Base-by-base conservation (phyloP, 225 moss, liverwort and hornwort species). In the Ulota crispa region DNA sequence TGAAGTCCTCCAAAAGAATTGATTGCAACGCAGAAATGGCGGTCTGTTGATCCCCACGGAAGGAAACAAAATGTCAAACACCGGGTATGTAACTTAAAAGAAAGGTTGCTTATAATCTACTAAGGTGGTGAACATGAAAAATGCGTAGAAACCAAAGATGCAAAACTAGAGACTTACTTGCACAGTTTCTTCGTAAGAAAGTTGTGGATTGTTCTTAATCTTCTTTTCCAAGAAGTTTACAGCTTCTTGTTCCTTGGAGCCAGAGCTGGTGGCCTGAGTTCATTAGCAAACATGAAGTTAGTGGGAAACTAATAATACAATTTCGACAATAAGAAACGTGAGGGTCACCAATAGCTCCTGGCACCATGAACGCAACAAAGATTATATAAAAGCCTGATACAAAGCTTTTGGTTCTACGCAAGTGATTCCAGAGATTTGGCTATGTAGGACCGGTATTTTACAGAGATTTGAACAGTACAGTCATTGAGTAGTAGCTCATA, bases 151-250 rank as follows among this genome's bases (percentile, higher is more conserved):
- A 24, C 55, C 21, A 14, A 81, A 50, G 37, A 53, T 20, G n/a
- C 74, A 70, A 56, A 70, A n/a, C 6, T 66, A 53, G 26, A 37
- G 34, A 74, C 81, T 34, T 85, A 98, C 95, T 91, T 98, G 95
- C 57, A 98, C 94, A 86, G 95, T 93, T 78, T 94, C 97, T 60
- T 98, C 94, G 50, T 92, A 95, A n/a, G 95, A 88, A 32, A 95
- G 81, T 86, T 98, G 89, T 0, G 95, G 95, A 78, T 94, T 92
- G 81, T 91, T 95, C 85, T 98, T 98, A 77, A 98, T 90, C 85
- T 98, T 98, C 89, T 98, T 95, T 81, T 98, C 95, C 85, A 98
- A 76, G 59, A 98, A 98, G 75, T 98, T 98, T 26, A 98, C 97
- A 39, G 95, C 97, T 90, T 98, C 97, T 84, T 98, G 97, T 81